phyloP scores from a whole-genome alignment of 2,329 filamentous ascomycete genomes.

The Huntiella abstrusa region DNA sequence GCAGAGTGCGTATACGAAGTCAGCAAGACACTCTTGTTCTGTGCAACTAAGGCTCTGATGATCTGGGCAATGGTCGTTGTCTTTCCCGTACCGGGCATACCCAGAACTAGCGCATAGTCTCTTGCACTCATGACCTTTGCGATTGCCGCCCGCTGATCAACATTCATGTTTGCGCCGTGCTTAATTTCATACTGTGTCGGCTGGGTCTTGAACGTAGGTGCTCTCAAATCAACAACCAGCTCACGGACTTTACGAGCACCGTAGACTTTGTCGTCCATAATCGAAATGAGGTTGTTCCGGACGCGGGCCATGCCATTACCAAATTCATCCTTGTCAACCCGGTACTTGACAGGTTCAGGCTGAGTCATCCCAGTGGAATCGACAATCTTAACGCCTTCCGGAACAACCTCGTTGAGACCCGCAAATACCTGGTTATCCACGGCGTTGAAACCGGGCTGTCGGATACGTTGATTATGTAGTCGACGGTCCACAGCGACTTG shows the following conservation, averaged over 20 bases:
- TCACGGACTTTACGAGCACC: slow-evolving; percentile 54
- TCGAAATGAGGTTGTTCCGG: slow-evolving; percentile 78
- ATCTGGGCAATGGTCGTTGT: slow-evolving; percentile 97
- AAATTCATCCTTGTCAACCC: slow-evolving; percentile 94
- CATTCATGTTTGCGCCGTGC: slow-evolving; percentile 49
- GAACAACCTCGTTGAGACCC: slow-evolving; percentile 69
- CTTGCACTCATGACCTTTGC: slow-evolving; percentile 89
- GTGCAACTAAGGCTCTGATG: slow-evolving; percentile 70
- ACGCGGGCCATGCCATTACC: slow-evolving; percentile 94
- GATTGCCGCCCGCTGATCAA: slow-evolving; percentile 72
- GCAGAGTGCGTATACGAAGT: slow-evolving; percentile 96
- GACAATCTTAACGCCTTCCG: slow-evolving; percentile 3
- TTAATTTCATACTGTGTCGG: slow-evolving; percentile 45
- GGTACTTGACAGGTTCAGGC: slow-evolving; percentile 41
- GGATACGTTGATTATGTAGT: slow-evolving; percentile 68
- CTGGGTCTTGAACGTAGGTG: slow-evolving; percentile 52
- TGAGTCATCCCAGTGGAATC: background rate
- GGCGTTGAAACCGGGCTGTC: slow-evolving; percentile 56
- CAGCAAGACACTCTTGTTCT: slow-evolving; percentile 80
- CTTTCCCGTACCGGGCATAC: slow-evolving; percentile 96
- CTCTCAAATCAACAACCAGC: slow-evolving; percentile 58
- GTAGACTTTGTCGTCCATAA: slow-evolving; percentile 66
- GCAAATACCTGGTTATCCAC: slow-evolving; percentile 66
- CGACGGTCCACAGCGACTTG: slow-evolving; percentile 79
- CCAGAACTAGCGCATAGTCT: slow-evolving; percentile 91